Percentiles rank a stretch among this genome's conserved stretches.
Conservation (phyloP, 306 rosid species). For the Sicyos baderoa region DNA sequence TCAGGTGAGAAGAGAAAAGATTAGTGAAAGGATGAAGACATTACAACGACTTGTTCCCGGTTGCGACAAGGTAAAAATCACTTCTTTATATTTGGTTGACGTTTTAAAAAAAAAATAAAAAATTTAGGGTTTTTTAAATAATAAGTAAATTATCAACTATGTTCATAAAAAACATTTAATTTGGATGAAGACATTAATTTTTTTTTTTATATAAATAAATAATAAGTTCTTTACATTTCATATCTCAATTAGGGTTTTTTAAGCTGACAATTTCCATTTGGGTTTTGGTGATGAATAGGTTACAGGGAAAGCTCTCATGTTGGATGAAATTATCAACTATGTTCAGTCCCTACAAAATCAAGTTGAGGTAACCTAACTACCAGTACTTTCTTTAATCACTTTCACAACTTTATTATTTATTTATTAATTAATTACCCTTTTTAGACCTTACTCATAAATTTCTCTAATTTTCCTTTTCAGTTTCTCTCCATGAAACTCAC, state of each 20-base stretch:
- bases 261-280: constrained; percentile 37
- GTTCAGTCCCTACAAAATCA: constrained; percentile 95
- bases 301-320: constrained; percentile 90
- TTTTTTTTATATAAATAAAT: no score
- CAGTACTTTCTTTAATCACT: neutral
- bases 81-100: no score
- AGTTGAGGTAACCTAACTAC: constrained; percentile 71
- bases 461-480: constrained; percentile 31
- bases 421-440: no score
- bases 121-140: no score
- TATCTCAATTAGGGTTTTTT: no score
- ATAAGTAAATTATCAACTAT: no score
- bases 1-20: constrained; percentile 94
- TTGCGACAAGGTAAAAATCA: constrained; percentile 63
- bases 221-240: no score
- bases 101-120: no score
- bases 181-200: no score
- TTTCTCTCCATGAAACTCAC: constrained; percentile 90
- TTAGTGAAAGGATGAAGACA: constrained; percentile 88
- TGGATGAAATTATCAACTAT: constrained; percentile 97
- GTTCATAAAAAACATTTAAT: no score
- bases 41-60: constrained; percentile 87
- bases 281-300: constrained; percentile 42
- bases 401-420: no score
- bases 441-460: no score